Base-by-base conservation (phyloP, 257 asterid genomes). In the Scutellaria galericulata region DNA sequence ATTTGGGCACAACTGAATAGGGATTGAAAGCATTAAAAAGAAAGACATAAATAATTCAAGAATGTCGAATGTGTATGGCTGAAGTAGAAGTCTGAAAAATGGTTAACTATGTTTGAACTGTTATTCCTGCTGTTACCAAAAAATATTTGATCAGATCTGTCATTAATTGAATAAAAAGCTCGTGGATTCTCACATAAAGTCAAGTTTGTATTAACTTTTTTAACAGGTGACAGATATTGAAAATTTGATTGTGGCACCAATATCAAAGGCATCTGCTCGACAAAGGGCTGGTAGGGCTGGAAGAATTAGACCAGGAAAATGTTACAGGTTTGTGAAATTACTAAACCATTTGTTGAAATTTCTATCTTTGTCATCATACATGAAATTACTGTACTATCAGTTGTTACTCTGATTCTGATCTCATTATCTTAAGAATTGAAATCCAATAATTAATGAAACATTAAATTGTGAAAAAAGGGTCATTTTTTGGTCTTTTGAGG, bases 201-300 rank as follows among this genome's bases (percentile, higher is more conserved):
- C 53, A 71, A 54, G 45, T 13, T 64, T 75, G 55, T 59, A 18
- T 81, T 3, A 59, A 51, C 71, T 67, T 70, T 63, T 75, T 77
- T 39, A n/a, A 83, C 89, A 94, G 99, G 77, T 94, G 68, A 80
- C 87, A 61, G 99, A 94, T 84, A 88, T 91, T 82, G 99, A 94
- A 72, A 94, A 81, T 81, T 78, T 94, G 81, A 83, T 94, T 3
- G 97, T 91, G 86, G 90, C 97, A 56, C 96, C 99, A 51, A 92
- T 94, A 83, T 94, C 97, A 20, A 89, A 84, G 87, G 97, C 97
- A 55, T 94, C 97, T 74, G 98, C 99, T 61, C 80, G 93, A 72
- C 99, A 94, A 86, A 87, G 99, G 81, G 87, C 99, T 70, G 99
- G 99, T 70, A 88, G 99, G 79, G 96, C 97, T 70, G 99, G 99